Conservation (phyloP, 176 grass and related monocot species). For the Poa annua region DNA sequence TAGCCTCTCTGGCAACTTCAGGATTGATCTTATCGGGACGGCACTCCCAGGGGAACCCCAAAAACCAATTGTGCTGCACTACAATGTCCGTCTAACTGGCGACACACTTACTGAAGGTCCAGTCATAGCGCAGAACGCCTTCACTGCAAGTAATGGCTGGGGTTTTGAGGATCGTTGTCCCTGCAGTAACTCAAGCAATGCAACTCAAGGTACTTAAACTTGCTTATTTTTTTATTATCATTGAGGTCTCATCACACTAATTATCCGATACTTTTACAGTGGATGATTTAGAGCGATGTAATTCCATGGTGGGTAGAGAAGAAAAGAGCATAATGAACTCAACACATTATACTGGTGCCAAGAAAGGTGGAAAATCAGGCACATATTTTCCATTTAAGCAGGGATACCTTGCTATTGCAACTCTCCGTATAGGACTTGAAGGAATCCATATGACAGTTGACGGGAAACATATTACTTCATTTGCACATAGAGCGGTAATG, state of each 20-base stretch:
- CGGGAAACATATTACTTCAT: slow-evolving; percentile 82
- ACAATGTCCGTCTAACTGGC: slow-evolving; percentile 70
- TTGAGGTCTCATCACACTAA: background rate
- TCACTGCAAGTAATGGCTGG: slow-evolving; percentile 66
- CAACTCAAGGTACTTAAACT: slow-evolving; percentile 69
- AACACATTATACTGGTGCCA: slow-evolving; percentile 37
- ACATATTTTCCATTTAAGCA: slow-evolving; percentile 83
- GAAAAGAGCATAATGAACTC: slow-evolving; percentile 45
- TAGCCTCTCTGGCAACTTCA: slow-evolving; percentile 64
- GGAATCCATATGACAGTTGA: slow-evolving; percentile 93
- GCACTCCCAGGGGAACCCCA: slow-evolving; percentile 69
- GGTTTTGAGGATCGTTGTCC: slow-evolving; percentile 80
- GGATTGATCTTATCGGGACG: slow-evolving; percentile 68
- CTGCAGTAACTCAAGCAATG: slow-evolving; percentile 40
- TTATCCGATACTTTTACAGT: slow-evolving; percentile 50
- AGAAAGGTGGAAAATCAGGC: slow-evolving; percentile 44
- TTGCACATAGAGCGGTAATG: slow-evolving; percentile 70
- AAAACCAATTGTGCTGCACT: slow-evolving; percentile 72
- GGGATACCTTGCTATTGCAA: slow-evolving; percentile 85
- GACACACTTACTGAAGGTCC: slow-evolving; percentile 72
- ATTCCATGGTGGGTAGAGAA: slow-evolving; percentile 64
- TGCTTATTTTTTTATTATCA: slow-evolving; percentile 32
- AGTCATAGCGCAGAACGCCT: slow-evolving; percentile 88
- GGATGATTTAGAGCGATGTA: slow-evolving; percentile 68
- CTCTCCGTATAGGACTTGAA: slow-evolving; percentile 65